Evolutionary conservation across 2,329 filamentous ascomycete species (phyloP), one percentile per base, ranked within the genome.

Genomic region (Phialophora macrospora): DNA sequence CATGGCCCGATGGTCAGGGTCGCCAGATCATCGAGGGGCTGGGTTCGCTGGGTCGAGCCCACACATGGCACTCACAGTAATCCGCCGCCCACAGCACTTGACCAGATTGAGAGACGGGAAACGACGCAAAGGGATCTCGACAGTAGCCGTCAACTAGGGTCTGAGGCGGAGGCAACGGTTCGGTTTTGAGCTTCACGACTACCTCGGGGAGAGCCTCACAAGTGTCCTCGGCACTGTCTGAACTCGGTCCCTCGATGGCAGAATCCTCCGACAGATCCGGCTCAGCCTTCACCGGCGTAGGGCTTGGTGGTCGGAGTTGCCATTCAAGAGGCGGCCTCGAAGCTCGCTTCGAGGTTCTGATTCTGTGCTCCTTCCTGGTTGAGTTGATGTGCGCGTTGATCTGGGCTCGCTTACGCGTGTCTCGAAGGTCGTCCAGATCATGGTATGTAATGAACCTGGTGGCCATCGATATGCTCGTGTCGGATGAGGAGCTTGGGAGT

Each of bases 71-170:
- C 48, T 51, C 48, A 52, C 48, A 52, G 48, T 52, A 52, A 52
- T 52, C 48, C 9, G 26, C 48, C 3, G 48, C 48, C 20, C 48
- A 52, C n/a, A 52, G 22, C 26, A 17, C 26, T 8, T 52, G 48
- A 2, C 26, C 26, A 17, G 48, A 52, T 12, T 52, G 48, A 26
- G 20, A 12, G 48, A 52, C 48, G 5, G 48, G 48, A 26, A 24
- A 52, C 20, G 48, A 26, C 11, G 48, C 22, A 52, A 52, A 52
- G 48, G 48, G 48, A n/a, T 52, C 48, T 11, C 48, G 48, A 52
- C 48, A 8, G 14, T 26, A 24, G 26, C 48, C 22, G 20, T 24
- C 48, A 52, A 52, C 6, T 5, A n/a, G 8, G 20, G 48, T 52
- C 26, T 24, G 20, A 26, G 20, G 48, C 4, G 9, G 12, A 52